Conservation (phyloP, 1,284 basidiomycete genomes). For the Ustilago cynodontis region DNA sequence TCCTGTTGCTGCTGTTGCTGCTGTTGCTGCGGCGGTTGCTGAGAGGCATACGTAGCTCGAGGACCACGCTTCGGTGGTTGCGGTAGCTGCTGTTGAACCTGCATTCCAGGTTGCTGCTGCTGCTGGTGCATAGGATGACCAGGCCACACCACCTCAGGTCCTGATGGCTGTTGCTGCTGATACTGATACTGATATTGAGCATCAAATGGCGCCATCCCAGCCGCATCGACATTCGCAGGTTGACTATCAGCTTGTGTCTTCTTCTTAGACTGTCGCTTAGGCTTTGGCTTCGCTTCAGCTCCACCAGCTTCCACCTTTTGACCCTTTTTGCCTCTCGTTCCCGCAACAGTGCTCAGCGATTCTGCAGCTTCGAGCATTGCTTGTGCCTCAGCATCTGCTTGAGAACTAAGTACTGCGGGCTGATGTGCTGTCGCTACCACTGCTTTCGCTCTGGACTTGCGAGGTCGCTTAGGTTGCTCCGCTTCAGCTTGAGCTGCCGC, state of each 20-base stretch:
- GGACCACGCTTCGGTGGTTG: conserved; percentile 31
- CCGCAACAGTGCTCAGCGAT: neutral
- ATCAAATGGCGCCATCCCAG: neutral
- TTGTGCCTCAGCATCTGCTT: neutral
- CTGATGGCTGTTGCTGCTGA: neutral
- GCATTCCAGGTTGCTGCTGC: conserved; percentile 7
- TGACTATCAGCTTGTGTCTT: conserved; percentile 7
- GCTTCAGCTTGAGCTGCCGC: neutral
- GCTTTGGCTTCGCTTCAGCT: conserved; percentile 23
- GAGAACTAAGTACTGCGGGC: neutral
- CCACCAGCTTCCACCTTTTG: neutral
- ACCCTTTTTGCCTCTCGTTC: conserved; percentile 9
- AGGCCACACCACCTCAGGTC: conserved; percentile 8
- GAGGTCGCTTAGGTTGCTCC: conserved; percentile 19
- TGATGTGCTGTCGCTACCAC: neutral
- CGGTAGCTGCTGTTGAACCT: conserved; percentile 8
- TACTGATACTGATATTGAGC: neutral
- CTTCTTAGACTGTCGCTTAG: conserved; percentile 34
- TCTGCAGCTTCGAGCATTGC: neutral
- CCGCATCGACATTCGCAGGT: conserved; percentile 4
- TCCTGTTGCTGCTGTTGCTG: conserved; percentile 15
- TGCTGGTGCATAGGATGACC: conserved; percentile 17
- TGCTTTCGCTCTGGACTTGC: conserved; percentile 12
- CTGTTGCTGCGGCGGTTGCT: conserved; percentile 20
- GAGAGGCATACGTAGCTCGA: conserved; percentile 35